phyloP scores from a whole-genome alignment of 495 filamentous ascomycete genomes.

The Penicillium antarcticum region DNA sequence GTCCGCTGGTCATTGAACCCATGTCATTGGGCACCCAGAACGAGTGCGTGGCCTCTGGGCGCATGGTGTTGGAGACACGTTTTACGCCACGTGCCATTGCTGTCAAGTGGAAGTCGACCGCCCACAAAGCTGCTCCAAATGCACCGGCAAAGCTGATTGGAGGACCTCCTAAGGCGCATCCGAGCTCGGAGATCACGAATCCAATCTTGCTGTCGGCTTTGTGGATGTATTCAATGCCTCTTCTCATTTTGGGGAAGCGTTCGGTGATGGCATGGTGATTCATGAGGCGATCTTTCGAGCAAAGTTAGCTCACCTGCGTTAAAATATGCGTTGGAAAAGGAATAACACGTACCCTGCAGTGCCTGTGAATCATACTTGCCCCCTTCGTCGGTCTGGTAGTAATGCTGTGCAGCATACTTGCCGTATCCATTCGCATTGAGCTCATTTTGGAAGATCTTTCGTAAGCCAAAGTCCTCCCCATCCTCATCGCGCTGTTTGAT shows the following conservation, averaged over 20 bases:
- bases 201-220: not conserved
- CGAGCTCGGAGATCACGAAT: slow-evolving; percentile 12
- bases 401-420: slow-evolving; percentile 22
- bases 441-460: slow-evolving; percentile 4
- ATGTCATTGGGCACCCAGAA: slow-evolving; percentile 17
- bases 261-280: slow-evolving; percentile 20
- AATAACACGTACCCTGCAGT: slow-evolving; percentile 1
- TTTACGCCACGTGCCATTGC: slow-evolving; percentile 11
- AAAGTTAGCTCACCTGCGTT: not conserved
- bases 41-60: slow-evolving; percentile 8
- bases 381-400: slow-evolving; percentile 14
- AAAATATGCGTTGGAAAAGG: no score
- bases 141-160: slow-evolving; percentile 1
- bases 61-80: slow-evolving; percentile 9
- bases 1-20: not conserved
- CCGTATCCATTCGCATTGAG: slow-evolving; percentile 3
- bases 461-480: not conserved
- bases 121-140: slow-evolving; percentile 15
- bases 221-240: not conserved
- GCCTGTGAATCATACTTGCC: not conserved
- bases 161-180: slow-evolving; percentile 1
- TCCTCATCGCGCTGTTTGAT: not conserved
- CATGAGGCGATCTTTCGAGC: slow-evolving; percentile 10
- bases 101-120: slow-evolving; percentile 14
- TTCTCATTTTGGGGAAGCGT: slow-evolving; percentile 3